These are phyloP conservation scores for Phytopythium ostracodes DNA, from an alignment of 352 stramenopile genomes.

Conservation along the genomic window DNA sequence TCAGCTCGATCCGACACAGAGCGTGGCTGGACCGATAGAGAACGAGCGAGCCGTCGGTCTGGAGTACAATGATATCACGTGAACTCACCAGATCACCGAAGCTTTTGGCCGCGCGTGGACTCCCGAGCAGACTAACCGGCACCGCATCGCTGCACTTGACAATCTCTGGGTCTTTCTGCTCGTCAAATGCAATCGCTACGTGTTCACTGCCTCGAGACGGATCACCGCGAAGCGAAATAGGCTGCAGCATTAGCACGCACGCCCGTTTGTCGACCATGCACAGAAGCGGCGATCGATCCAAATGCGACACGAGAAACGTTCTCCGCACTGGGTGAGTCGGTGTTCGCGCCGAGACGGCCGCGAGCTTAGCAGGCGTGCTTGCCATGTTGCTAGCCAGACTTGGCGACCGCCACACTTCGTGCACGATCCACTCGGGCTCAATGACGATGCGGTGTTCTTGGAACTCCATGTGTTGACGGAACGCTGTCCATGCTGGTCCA, in stretches of 20 bases:
- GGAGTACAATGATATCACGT: conserved; percentile 41
- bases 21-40: conserved; percentile 27
- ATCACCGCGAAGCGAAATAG: conserved; percentile 11
- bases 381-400: background rate
- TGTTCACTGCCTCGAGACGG: conserved; percentile 4
- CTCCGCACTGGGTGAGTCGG: conserved; percentile 5
- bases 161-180: background rate
- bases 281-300: conserved; percentile 24
- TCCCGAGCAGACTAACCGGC: conserved; percentile 16
- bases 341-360: background rate
- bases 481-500: conserved; percentile 34
- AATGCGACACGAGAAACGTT: conserved; percentile 34
- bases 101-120: background rate
- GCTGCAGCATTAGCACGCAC: conserved; percentile 31
- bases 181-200: conserved; percentile 12
- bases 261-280: conserved; percentile 42
- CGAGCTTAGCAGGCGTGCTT: background rate
- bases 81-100: background rate
- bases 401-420: conserved; percentile 6
- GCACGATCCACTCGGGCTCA: conserved; percentile 35
- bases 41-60: conserved; percentile 21
- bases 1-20: conserved; percentile 25
- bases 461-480: conserved; percentile 24
- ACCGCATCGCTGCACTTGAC: conserved; percentile 36
- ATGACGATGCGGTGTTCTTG: conserved; percentile 32